A percentile compares a stretch with the other conserved stretches of the same genome.
phyloP scores from a whole-genome alignment of 257 asterid species.

The Mitragyna speciosa region DNA sequence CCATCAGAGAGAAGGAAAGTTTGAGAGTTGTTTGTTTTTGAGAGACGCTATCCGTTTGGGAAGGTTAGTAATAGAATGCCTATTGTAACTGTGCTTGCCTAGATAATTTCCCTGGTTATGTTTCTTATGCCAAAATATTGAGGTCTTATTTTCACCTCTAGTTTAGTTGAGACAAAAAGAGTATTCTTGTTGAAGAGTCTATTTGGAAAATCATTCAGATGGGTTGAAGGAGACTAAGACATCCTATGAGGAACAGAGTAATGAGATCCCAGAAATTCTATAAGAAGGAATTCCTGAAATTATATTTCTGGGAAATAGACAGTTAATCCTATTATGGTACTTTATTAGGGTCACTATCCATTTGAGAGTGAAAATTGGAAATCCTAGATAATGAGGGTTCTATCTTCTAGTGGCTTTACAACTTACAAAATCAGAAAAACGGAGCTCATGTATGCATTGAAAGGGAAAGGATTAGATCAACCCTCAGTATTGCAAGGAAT shows the following conservation, averaged over 20 bases:
- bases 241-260: not conserved
- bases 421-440: too few relatives aligned
- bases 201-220: not conserved
- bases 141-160: not conserved
- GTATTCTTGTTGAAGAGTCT: not conserved
- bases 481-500: too few relatives aligned
- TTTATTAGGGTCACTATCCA: too few relatives aligned
- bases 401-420: too few relatives aligned
- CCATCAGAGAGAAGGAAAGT: not conserved
- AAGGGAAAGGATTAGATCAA: too few relatives aligned
- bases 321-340: too few relatives aligned
- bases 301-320: too few relatives aligned
- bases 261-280: not conserved
- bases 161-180: not conserved
- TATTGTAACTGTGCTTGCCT: not conserved
- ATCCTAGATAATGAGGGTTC: too few relatives aligned
- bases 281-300: not conserved
- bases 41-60: not conserved
- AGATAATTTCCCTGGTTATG: not conserved
- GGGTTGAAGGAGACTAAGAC: not conserved
- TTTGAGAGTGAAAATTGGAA: too few relatives aligned
- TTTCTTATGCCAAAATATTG: not conserved
- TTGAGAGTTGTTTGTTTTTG: not conserved
- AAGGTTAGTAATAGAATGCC: not conserved
- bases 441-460: too few relatives aligned